phyloP scores from a whole-genome alignment of 345 rosid species.

The Raphanus raphanistrum region DNA sequence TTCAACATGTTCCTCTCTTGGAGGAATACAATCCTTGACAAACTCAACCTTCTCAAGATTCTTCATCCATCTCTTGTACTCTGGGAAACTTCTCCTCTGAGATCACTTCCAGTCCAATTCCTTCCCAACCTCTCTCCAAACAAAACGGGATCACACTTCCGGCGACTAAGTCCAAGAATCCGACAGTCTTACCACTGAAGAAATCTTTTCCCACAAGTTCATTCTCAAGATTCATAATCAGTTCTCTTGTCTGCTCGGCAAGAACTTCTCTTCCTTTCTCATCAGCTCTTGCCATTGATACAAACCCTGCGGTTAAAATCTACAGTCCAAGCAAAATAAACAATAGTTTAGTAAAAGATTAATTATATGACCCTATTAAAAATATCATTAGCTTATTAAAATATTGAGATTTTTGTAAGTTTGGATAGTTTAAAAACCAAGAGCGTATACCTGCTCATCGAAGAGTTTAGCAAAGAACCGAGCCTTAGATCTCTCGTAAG shows the following conservation, averaged over 20 bases:
- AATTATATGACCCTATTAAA: not conserved
- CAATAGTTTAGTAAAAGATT: not conserved
- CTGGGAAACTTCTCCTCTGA: conserved; percentile 34
- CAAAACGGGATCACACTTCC: conserved; percentile 38
- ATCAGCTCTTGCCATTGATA: conserved; percentile 12
- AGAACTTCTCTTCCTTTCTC: conserved; percentile 22
- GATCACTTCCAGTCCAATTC: conserved; percentile 21
- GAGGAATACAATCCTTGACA: conserved; percentile 35
- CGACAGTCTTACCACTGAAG: conserved; percentile 40
- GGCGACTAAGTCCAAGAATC: conserved; percentile 41
- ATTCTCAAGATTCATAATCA: conserved; percentile 38
- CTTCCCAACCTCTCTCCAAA: conserved; percentile 37
- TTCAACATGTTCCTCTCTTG: conserved; percentile 30
- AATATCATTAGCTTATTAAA: not conserved
- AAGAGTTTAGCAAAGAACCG: conserved; percentile 44
- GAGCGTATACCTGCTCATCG: conserved; percentile 38
- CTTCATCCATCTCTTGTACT: conserved; percentile 19
- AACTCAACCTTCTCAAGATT: conserved; percentile 24
- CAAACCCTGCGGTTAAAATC: not conserved
- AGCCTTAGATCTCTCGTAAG: conserved; percentile 44
- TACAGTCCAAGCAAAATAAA: not conserved
- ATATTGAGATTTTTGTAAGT: not conserved
- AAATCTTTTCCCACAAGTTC: conserved; percentile 42
- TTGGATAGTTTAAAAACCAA: not conserved
- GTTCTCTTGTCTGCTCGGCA: conserved; percentile 29